phyloP scores from a whole-genome alignment of 495 filamentous ascomycete species.

The Chaetomium cochliodes region DNA sequence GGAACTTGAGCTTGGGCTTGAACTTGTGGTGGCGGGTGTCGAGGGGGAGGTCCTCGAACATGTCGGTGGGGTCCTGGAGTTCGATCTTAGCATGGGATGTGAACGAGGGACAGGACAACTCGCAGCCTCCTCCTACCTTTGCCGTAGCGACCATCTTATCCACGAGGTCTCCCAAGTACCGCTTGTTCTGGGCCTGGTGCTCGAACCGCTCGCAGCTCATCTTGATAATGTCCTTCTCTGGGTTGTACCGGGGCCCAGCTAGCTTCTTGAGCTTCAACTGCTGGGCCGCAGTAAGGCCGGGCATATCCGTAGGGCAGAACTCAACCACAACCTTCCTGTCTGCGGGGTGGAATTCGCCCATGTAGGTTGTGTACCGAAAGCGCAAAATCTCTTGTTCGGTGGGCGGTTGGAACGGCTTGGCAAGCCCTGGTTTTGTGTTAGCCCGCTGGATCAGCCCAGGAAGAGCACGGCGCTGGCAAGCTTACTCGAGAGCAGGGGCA shows the following conservation, averaged over 20 bases:
- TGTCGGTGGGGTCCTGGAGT: slow-evolving; percentile 64
- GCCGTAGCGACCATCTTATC: slow-evolving; percentile 70
- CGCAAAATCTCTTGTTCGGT: slow-evolving; percentile 65
- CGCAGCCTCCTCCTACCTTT: slow-evolving; percentile 56
- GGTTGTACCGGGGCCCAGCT: slow-evolving; percentile 86
- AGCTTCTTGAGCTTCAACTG: slow-evolving; percentile 83
- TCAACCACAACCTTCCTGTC: slow-evolving; percentile 91
- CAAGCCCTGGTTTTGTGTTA: slow-evolving; percentile 58
- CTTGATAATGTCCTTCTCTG: slow-evolving; percentile 74
- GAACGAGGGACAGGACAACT: background rate
- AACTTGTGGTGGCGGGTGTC: slow-evolving; percentile 83
- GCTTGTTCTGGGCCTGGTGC: slow-evolving; percentile 91
- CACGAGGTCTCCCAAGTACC: slow-evolving; percentile 79
- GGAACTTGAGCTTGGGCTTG: slow-evolving; percentile 70
- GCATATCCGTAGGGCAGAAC: slow-evolving; percentile 67
- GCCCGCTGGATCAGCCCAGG: slow-evolving; percentile 6
- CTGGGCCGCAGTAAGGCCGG: slow-evolving; percentile 61
- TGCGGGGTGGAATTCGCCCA: slow-evolving; percentile 91
- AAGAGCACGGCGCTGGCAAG: slow-evolving; percentile 7
- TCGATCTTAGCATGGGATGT: background rate
- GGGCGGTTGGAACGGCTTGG: slow-evolving; percentile 76
- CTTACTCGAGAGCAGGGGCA: slow-evolving; percentile 86
- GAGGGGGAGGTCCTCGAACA: slow-evolving; percentile 84
- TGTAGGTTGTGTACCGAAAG: slow-evolving; percentile 96
- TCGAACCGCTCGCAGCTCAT: slow-evolving; percentile 90